These are phyloP conservation scores for Paraphaeosphaeria sporulosa DNA, from an alignment of 2,329 filamentous ascomycete species.

Conservation along the genomic window DNA sequence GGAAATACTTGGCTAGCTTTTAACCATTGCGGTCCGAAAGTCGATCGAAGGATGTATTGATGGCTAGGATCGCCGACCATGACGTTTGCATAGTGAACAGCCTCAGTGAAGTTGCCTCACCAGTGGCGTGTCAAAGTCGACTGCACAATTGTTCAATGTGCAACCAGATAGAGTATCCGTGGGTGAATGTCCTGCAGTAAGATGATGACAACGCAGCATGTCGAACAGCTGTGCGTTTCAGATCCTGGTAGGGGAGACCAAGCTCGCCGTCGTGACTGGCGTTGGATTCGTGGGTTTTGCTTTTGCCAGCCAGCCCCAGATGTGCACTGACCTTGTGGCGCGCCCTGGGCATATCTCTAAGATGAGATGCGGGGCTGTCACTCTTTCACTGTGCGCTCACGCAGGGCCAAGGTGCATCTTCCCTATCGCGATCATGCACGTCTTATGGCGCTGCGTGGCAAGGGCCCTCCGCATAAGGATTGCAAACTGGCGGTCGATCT, in stretches of 20 bases:
- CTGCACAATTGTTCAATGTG: not conserved
- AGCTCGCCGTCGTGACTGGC: not conserved
- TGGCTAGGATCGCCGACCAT: not conserved
- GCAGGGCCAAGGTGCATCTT: slow-evolving; percentile 1
- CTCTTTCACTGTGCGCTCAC: not conserved
- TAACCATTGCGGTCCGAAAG: not conserved
- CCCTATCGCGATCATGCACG: slow-evolving; percentile 12
- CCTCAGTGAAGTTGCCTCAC: not conserved
- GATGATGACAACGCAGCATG: slow-evolving; percentile 1
- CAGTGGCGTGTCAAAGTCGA: not conserved
- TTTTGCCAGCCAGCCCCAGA: slow-evolving; percentile 8
- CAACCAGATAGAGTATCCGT: not conserved
- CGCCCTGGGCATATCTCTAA: slow-evolving; percentile 3
- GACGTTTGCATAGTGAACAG: not conserved
- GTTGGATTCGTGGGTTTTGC: slow-evolving; percentile 3
- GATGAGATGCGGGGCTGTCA: slow-evolving; percentile 14
- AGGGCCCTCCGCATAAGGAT: slow-evolving; percentile 3
- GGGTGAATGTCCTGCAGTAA: not conserved
- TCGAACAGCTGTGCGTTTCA: slow-evolving; percentile 13
- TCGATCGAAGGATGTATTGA: slow-evolving; percentile 11
- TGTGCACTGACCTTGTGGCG: slow-evolving; percentile 6
- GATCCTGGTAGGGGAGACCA: not conserved
- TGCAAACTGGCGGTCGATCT: slow-evolving; percentile 1
- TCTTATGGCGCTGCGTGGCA: slow-evolving; percentile 10
- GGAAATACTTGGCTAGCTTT: slow-evolving; percentile 1